A percentile compares a stretch with the other conserved stretches of the same genome.
phyloP scores from a whole-genome alignment of 345 rosid species.

The Excoecaria cochinchinensis region DNA sequence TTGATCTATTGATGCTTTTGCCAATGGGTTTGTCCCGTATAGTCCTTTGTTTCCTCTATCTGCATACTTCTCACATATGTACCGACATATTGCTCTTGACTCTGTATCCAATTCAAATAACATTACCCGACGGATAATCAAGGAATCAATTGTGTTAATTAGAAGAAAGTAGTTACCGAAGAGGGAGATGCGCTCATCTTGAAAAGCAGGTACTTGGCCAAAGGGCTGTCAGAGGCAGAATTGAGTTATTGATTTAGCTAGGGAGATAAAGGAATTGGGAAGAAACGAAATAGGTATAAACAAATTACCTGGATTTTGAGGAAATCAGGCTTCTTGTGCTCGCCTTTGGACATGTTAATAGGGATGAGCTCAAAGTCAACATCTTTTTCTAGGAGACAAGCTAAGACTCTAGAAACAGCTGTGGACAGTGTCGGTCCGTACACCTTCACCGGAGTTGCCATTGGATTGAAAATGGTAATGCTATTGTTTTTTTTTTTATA shows the following conservation, averaged over 20 bases:
- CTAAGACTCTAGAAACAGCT: constrained; percentile 62
- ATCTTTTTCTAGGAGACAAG: constrained; percentile 62
- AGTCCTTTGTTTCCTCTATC: constrained; percentile 52
- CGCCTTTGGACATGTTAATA: constrained; percentile 54
- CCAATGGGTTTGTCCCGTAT: constrained; percentile 51
- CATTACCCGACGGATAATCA: too few species aligned
- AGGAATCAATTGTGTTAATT: neutral
- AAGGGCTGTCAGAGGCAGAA: constrained; percentile 44
- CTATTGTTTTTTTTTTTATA: too few species aligned
- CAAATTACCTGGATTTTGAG: constrained; percentile 52
- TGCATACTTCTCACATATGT: constrained; percentile 50
- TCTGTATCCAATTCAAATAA: constrained; percentile 26
- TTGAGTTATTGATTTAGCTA: too few species aligned
- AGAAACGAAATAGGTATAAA: neutral
- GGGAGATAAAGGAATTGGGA: neutral
- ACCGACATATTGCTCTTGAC: constrained; percentile 63
- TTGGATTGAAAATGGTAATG: neutral
- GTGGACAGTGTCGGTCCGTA: constrained; percentile 63
- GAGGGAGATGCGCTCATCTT: constrained; percentile 54
- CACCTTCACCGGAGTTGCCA: constrained; percentile 61
- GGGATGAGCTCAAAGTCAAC: constrained; percentile 59
- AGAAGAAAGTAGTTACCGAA: constrained; percentile 40
- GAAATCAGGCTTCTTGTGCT: constrained; percentile 63
- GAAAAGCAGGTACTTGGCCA: constrained; percentile 77
- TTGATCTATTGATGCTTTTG: constrained; percentile 72